These are phyloP conservation scores for Penicillium maclennaniae DNA, from an alignment of 495 filamentous ascomycete species.

Conservation along the genomic window DNA sequence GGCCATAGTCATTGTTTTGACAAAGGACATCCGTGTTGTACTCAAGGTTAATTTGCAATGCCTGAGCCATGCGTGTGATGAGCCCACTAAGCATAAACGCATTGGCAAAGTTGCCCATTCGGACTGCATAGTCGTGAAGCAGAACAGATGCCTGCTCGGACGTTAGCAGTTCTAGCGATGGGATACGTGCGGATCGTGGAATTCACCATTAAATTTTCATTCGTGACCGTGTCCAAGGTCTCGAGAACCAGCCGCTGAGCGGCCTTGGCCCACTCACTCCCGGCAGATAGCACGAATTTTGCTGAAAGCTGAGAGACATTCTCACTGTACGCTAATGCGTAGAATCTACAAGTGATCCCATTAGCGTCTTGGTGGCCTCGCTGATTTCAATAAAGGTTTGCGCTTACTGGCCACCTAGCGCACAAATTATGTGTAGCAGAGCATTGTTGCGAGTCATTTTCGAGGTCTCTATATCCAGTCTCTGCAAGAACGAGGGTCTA, in stretches of 20 bases:
- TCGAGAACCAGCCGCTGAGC: slow-evolving; percentile 27
- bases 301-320: slow-evolving; percentile 9
- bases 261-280: slow-evolving; percentile 28
- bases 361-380: neutral
- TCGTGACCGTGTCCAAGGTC: slow-evolving; percentile 30
- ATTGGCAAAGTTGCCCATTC: slow-evolving; percentile 33
- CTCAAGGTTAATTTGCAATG: slow-evolving; percentile 35
- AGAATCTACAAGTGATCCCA: slow-evolving; percentile 11
- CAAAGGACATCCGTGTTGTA: slow-evolving; percentile 35
- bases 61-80: slow-evolving; percentile 36
- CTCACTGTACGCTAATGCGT: slow-evolving; percentile 25
- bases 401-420: slow-evolving; percentile 35
- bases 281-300: slow-evolving; percentile 18
- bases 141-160: slow-evolving; percentile 23
- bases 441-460: slow-evolving; percentile 14
- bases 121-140: slow-evolving; percentile 31
- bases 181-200: neutral
- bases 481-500: slow-evolving; percentile 30
- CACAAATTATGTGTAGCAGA: slow-evolving; percentile 34
- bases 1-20: slow-evolving; percentile 15
- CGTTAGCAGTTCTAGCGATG: neutral
- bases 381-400: neutral
- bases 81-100: slow-evolving; percentile 38
- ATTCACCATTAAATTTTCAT: slow-evolving; percentile 33
- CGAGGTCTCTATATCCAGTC: slow-evolving; percentile 22